phyloP scores from a whole-genome alignment of 345 rosid species.

The Populus euphratica region DNA sequence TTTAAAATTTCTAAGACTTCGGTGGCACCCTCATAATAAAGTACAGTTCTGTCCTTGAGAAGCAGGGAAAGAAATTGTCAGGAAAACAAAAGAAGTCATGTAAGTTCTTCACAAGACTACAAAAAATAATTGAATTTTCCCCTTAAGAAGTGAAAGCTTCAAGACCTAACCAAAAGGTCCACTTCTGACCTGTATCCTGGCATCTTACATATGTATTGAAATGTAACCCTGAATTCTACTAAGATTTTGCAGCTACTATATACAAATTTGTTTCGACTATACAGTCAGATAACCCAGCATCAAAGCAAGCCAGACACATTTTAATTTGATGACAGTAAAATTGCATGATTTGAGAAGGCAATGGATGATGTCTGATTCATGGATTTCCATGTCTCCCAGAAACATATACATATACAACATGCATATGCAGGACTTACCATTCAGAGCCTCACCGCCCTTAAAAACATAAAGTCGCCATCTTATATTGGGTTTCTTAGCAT shows the following conservation, averaged over 20 bases:
- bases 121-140: no score
- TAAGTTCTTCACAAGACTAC: not conserved
- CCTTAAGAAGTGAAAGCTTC: not conserved
- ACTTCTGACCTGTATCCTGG: not conserved
- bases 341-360: not conserved
- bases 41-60: not conserved
- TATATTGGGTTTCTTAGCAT: conserved; percentile 72
- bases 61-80: not conserved
- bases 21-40: no score
- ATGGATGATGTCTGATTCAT: not conserved
- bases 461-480: conserved; percentile 95
- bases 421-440: conserved; percentile 44
- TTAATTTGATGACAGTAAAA: not conserved
- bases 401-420: not conserved
- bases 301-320: not conserved
- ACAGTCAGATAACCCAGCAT: not conserved
- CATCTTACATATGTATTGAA: not conserved
- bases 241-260: not conserved
- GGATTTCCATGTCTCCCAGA: not conserved
- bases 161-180: not conserved
- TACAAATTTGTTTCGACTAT: not conserved
- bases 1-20: no score
- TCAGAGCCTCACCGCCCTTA: conserved; percentile 78
- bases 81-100: not conserved
- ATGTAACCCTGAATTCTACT: not conserved